Evolutionary conservation across 2,329 filamentous ascomycete species (phyloP), one percentile per base, ranked within the genome.

Genomic region (Hymenoscyphus fructigenus): DNA sequence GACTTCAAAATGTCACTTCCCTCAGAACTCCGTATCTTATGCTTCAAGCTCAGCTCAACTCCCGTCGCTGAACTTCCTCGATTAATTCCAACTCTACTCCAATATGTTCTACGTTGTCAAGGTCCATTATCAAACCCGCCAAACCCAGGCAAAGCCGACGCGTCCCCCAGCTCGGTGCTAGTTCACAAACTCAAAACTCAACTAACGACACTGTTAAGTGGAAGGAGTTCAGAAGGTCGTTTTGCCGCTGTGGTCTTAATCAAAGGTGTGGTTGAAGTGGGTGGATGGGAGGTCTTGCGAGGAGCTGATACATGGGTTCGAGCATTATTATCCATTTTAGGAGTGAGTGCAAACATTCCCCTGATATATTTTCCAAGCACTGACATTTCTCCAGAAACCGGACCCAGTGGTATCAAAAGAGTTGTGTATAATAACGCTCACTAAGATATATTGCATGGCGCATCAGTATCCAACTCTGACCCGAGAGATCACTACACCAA

Each of bases 401-500:
- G 92, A 96, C 72, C 87, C 91, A 2, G 76, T 85, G 6, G 85
- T 89, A 3, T 88, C 88, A 38, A 96, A 95, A 75, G 90, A 90
- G 75, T 78, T 97, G 65, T 87, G 86, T 69, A 81, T 97, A 59
- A 85, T 95, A 67, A 87, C 91, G 15, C 80, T 97, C 67, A 91
- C 91, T 23, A 89, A 91, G 73, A 93, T 97, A 70, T 97, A 95
- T 79, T 84, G 88, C 70, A 84, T 95, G 41, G 90, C 93, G 50
- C 91, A 93, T 74, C 87, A 89, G 44, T 93, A 93, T 74, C 91
- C 90, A 66, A 95, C 92, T 9, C 82, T 97, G 61, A 83, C 94
- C 56, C 85, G 94, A 71, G 93, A 97, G 75, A 91, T 97, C 66
- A 93, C 91, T 0, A 96, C 93, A 0, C 92, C 92, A 2, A 91